Base-by-base conservation (phyloP, 768 basidiomycete genomes). In the Serendipita vermifera region DNA sequence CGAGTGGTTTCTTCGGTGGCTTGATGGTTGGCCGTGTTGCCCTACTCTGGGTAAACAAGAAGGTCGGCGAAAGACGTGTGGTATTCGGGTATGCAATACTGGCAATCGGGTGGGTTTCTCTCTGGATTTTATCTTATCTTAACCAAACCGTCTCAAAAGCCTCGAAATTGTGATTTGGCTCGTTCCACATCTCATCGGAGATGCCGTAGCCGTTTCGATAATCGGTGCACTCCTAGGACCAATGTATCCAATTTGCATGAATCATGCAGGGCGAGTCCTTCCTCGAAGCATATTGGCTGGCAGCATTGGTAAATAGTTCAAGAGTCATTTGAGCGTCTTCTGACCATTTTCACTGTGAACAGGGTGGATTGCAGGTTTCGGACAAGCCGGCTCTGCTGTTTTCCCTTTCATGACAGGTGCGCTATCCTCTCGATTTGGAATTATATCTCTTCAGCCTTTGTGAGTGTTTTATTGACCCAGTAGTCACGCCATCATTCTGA, bases 231-330 rank as follows among this genome's bases (percentile, higher is more conserved):
- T 79, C 13, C 61, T 81, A 33, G 79, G 79, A 0, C 76, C 75
- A 14, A 67, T 75, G 57, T 75, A 74, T 60, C 73, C 72, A 2
- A 67, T 78, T 57, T 73, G 78, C 6, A 80, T 90, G 78, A 85
- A 83, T 63, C 77, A 84, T 39, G 71, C 82, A 1, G 76, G 79
- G 4, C 74, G 79, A 1, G 72, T 88, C 54, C 67, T 92, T 6
- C 89, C 88, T 4, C 73, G 73, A 5, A 82, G 81, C 75, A 72
- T 91, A 6, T 72, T 87, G 22, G 75, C 74, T 0, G 79, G 78
- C 38, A 65, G 69, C n/a, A 72, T 75, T 38, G 74, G 68, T 69
- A 64, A 63, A 67, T 69, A 13, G 65, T 38, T 38, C 36, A 17
- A 38, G 36, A 38, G 36, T 46, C 17, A n/a, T 4, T 3, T 56